These are phyloP conservation scores for Scutellaria baicalensis DNA, from an alignment of 257 asterid species.

Conservation along the genomic window DNA sequence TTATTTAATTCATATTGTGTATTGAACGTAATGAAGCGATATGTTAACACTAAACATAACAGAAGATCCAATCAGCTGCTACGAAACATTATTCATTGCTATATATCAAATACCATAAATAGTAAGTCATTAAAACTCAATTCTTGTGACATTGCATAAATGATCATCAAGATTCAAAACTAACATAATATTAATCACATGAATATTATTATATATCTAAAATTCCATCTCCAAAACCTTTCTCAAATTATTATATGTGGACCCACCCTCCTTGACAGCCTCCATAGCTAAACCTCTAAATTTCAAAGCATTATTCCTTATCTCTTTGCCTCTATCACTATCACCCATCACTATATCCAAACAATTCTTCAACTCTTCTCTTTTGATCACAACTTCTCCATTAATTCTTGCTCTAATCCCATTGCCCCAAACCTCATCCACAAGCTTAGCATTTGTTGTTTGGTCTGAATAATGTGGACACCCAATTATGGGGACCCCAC, in stretches of 20 bases:
- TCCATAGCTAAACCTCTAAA: constrained; percentile 38
- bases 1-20: too few relatives aligned
- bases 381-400: constrained; percentile 27
- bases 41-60: too few relatives aligned
- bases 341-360: constrained; percentile 46
- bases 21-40: too few relatives aligned
- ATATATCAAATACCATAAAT: too few relatives aligned
- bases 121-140: too few relatives aligned
- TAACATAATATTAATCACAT: too few relatives aligned
- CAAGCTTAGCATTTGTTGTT: constrained; percentile 41
- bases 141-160: too few relatives aligned
- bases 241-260: constrained; percentile 37
- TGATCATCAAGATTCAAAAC: too few relatives aligned
- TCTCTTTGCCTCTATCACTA: constrained; percentile 30
- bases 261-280: constrained; percentile 43
- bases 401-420: constrained; percentile 41
- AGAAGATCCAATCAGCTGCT: too few relatives aligned
- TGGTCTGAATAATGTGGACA: constrained; percentile 53
- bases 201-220: too few relatives aligned
- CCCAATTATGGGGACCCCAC: constrained; percentile 49
- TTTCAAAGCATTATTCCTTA: constrained; percentile 32
- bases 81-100: too few relatives aligned
- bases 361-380: constrained; percentile 35
- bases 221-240: constrained; percentile 20
- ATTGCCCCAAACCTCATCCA: constrained; percentile 56